Base-by-base conservation (phyloP, 139 green algal species). In the Chlorokybus atmophyticus region DNA sequence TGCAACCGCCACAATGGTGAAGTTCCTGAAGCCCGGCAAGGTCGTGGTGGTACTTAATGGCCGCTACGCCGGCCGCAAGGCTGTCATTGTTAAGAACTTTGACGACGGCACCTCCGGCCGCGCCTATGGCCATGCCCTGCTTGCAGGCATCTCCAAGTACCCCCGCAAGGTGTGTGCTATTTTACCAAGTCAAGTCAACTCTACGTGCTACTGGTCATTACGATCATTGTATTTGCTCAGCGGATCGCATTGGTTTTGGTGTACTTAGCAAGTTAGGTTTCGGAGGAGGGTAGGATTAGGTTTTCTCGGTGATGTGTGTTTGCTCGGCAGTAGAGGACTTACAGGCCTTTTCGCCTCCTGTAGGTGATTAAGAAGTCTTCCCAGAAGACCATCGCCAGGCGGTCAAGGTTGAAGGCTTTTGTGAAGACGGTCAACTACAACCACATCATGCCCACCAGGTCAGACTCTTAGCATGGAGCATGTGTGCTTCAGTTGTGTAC, bases 381-480 rank as follows among this genome's bases (percentile, higher is more conserved):
- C 0, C n/a, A 55, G 3, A 92, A 92, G 80, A 82, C 73, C 48
- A 77, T 90, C n/a, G 68, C 70, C 14, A 78, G 62, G 73, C 30
- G 54, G 2, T 59, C 55, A 2, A 28, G 44, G 38, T 35, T 78
- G 40, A 76, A 85, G 87, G 91, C 86, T 5, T 98, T 98, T 78
- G 79, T 96, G 60, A 99, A 99, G 85, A 57, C 80, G 26, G 81
- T 94, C 35, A 99, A 99, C 85, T 98, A 95, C 83, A 93, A 93
- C 78, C 92, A 99, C 83, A 68, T 99, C 41, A 98, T 99, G 92
- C 92, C 92, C 60, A 99, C 92, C 24, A 29, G 63, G 63, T 70
- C 10, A 32, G 47, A 32, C 47, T 14, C 19, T 47, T 19, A 47
- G 39, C 39, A 47, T 47, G 39, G 39, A 47, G 39, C 39, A 19